Base-by-base conservation (phyloP, 352 stramenopile species). In the Pythium coloratum region DNA sequence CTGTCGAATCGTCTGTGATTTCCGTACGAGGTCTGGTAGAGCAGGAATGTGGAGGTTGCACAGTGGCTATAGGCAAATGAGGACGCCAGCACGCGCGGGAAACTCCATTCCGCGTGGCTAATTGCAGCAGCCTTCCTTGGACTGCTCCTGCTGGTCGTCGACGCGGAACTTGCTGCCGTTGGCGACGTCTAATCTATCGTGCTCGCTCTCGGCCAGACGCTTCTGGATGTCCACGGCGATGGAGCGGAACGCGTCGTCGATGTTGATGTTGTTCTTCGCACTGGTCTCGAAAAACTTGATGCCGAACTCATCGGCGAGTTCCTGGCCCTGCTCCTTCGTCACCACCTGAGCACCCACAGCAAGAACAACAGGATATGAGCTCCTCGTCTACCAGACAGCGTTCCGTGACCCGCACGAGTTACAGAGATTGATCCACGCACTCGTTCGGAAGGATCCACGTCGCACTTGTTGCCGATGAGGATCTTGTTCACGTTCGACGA, bases 401-500 rank as follows among this genome's bases (percentile, higher is more conserved):
- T 24, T 24, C 20, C 20, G 33, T 38, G 33, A 38, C 9, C 33
- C 33, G 1, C 33, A 38, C 33, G 20, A 24, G 20, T 24, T 24
- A 24, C 20, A 24, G 20, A 24, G 20, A 24, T 24, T 24, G 53
- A 36, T 32, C n/a, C 49, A 76, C 85, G 62, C 66, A 98, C 94
- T 72, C 98, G 93, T 70, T 99, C 91, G 10, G 93, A 97, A n/a
- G 83, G 77, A 67, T 98, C 89, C 20, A 99, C 88, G 81, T 99
- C 98, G 67, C 92, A 98, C 81, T 99, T 99, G 90, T 99, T 99
- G 55, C 97, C 98, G 30, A 99, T 96, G 9, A 99, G 84, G 44
- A 99, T 96, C 81, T 99, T 99, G 84, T 99, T 99, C 28, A 99
- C 96, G 82, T 99, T 99, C 70, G 98, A 97, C 64, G 98, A 98